A percentile compares a stretch with the other conserved stretches of the same genome.
Evolutionary conservation across 805 yeast species (phyloP).

Genomic region (Kodamaea leandrae): DNA sequence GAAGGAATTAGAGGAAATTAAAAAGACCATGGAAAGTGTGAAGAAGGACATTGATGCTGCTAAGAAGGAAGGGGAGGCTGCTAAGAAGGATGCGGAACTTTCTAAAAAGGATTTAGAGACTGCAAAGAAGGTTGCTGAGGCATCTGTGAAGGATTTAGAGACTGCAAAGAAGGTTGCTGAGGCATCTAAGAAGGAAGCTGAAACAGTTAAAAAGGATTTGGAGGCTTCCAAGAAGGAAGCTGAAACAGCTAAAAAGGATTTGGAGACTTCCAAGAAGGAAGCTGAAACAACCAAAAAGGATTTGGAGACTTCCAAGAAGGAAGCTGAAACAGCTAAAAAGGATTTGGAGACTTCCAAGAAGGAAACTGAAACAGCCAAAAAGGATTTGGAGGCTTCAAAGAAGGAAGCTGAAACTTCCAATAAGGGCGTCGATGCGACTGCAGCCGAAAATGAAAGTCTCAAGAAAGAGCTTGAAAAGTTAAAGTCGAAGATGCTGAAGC

Average conservation of each 20-base stretch:
- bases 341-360: background rate
- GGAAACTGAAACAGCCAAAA: background rate
- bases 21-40: background rate
- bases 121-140: background rate
- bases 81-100: background rate
- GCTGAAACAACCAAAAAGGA: background rate
- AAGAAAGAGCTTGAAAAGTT: conserved; percentile 10
- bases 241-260: background rate
- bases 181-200: background rate
- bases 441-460: conserved; percentile 2
- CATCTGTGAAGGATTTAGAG: background rate
- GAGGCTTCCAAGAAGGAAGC: no score
- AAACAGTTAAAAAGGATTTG: no score
- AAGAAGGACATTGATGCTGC: background rate
- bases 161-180: background rate
- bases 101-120: background rate
- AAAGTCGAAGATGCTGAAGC: conserved; percentile 15
- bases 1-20: background rate
- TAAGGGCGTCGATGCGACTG: background rate
- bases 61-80: background rate
- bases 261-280: background rate
- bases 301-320: background rate
- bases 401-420: background rate
- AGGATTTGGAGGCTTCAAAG: background rate
- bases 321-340: background rate